These are phyloP conservation scores for Aspergillus spinulosporus DNA, from an alignment of 2,329 filamentous ascomycete genomes.

Conservation along the genomic window DNA sequence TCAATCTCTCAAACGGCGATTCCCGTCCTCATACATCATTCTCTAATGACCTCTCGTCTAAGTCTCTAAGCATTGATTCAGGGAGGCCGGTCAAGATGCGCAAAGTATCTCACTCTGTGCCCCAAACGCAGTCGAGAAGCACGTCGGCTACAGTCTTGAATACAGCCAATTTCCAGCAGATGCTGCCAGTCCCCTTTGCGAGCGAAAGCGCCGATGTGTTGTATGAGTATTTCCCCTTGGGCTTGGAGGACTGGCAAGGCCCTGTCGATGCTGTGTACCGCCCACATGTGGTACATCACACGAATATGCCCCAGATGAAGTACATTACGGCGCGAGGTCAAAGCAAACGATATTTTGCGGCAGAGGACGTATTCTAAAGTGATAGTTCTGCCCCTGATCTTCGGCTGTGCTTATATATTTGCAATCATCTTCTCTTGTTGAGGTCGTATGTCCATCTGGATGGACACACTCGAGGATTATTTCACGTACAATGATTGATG, in stretches of 20 bases:
- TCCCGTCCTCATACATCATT: slow-evolving; percentile 25
- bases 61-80: slow-evolving; percentile 31
- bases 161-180: slow-evolving; percentile 35
- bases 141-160: slow-evolving; percentile 37
- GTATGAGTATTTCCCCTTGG: slow-evolving; percentile 93
- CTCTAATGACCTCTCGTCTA: slow-evolving; percentile 20
- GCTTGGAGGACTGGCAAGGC: slow-evolving; percentile 86
- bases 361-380: slow-evolving; percentile 51
- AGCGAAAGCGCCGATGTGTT: slow-evolving; percentile 75
- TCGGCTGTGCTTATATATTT: too few species aligned
- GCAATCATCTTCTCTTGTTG: not conserved
- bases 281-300: slow-evolving; percentile 92
- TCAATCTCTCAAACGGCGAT: slow-evolving; percentile 38
- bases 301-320: slow-evolving; percentile 68
- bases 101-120: slow-evolving; percentile 35
- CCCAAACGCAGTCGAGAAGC: slow-evolving; percentile 33
- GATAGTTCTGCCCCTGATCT: too few species aligned
- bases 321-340: slow-evolving; percentile 66
- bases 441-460: slow-evolving; percentile 11
- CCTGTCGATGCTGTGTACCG: slow-evolving; percentile 90
- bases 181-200: slow-evolving; percentile 56
- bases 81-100: slow-evolving; percentile 41
- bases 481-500: slow-evolving; percentile 12
- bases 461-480: slow-evolving; percentile 1
- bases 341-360: slow-evolving; percentile 71